Base-by-base conservation (phyloP, 176 grass and related monocot species). In the Canna indica region DNA sequence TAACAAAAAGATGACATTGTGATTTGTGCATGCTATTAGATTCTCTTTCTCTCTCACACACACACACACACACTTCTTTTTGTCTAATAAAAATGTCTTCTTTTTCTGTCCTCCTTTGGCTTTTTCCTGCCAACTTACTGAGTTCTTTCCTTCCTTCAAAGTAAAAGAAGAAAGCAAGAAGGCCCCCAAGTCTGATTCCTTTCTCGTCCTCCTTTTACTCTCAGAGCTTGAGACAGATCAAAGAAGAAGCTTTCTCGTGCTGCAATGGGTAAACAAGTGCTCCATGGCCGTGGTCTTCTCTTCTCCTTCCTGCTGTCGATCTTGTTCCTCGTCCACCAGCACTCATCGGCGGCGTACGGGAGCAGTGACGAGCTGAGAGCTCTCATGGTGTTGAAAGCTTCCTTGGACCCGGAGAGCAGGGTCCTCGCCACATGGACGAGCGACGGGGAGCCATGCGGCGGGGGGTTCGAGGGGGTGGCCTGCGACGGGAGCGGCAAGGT, bases 381-480 rank as follows among this genome's bases (percentile, higher is more conserved):
- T 32, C 86, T 97, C 12, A 83, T 97, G 93, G 88, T 77, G 58
- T 63, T 97, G 0, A 92, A 90, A 78, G 80, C 75, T 15, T 73
- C 84, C 31, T 72, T 97, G 38, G 88, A 97, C 75, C 88, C 86
- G 1, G 5, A 59, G 59, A 79, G 74, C 16, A 62, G 69, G 1
- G 42, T 70, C 67, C 82, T 97, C 4, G 62, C 63, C 32, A 85
- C 88, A 36, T 97, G 88, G 93, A 73, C 64, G 3, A 47, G 48
- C 58, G 81, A 72, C 11, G 83, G 82, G 5, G 80, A 92, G 74
- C 81, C 81, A n/a, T 97, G 93, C 85, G 75, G 84, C 47, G 83
- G 76, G 33, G 42, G 87, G 70, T 97, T 97, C 83, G 93, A 87
- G 62, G 93, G 93, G 71, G 81, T 97, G 1, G 9, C 79, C 24